phyloP scores from a whole-genome alignment of 305 asterid genomes.

The Solanum aculeatissimum region DNA sequence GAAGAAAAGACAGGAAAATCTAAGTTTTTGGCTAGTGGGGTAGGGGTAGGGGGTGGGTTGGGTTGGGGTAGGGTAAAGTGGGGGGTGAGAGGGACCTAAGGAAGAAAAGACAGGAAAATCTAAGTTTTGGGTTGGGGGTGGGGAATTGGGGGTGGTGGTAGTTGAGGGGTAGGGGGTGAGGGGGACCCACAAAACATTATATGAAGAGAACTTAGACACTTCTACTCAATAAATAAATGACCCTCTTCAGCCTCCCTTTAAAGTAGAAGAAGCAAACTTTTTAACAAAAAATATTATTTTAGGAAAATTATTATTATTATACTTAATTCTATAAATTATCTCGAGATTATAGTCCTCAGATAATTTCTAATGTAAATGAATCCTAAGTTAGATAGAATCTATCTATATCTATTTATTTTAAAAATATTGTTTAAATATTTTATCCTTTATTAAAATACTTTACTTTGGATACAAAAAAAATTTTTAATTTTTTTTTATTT shows the following conservation, averaged over 20 bases:
- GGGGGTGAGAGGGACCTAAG: background rate
- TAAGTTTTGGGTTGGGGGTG: background rate
- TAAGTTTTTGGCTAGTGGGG: background rate
- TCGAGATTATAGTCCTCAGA: background rate
- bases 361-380: background rate
- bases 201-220: slow-evolving; percentile 50
- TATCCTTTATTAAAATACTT: no score
- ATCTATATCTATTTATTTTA: no score
- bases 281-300: background rate
- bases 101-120: background rate
- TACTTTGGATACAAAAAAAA: no score
- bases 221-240: slow-evolving; percentile 14
- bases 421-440: no score
- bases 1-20: background rate
- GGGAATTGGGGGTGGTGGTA: background rate
- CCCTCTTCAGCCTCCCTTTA: slow-evolving; percentile 17
- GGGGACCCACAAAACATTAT: slow-evolving; percentile 25
- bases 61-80: no score
- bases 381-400: background rate
- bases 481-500: no score
- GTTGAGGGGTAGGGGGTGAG: background rate
- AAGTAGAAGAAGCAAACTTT: slow-evolving; percentile 1
- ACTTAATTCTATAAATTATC: background rate
- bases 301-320: background rate
- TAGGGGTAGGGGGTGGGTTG: no score